Evolutionary conservation across 2,329 filamentous ascomycete genomes (phyloP).

Genomic region (Cercospora sp.): DNA sequence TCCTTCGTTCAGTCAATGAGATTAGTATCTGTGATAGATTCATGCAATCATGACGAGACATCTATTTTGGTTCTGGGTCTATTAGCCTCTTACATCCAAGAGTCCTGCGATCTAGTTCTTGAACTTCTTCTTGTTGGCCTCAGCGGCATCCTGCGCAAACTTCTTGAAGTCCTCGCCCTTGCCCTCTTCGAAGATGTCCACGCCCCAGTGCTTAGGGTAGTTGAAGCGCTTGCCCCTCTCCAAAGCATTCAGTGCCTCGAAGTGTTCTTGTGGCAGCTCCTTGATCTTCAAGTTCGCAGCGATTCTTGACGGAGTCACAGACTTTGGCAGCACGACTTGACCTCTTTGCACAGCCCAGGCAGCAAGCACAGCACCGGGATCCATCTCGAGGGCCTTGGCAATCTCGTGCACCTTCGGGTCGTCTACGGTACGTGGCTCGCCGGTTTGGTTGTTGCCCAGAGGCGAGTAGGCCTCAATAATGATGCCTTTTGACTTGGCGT

Average conservation of each 20-base stretch:
- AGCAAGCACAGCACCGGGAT: constrained; percentile 24
- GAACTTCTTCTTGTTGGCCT: constrained; percentile 43
- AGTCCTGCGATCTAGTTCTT: constrained; percentile 17
- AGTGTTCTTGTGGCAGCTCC: constrained; percentile 40
- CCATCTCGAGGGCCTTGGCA: constrained; percentile 18
- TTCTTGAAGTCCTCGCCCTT: constrained; percentile 42
- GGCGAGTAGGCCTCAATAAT: constrained; percentile 28
- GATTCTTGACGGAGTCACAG: constrained; percentile 30
- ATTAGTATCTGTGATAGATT: neutral
- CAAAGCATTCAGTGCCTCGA: constrained; percentile 42
- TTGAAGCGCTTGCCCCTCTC: constrained; percentile 50
- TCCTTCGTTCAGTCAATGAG: too few relatives aligned
- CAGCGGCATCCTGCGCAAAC: constrained; percentile 38
- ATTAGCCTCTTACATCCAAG: neutral
- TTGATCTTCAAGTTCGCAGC: constrained; percentile 29
- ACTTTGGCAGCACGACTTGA: constrained; percentile 28
- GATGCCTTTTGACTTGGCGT: constrained; percentile 28
- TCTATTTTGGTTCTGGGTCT: neutral
- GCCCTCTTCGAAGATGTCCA: constrained; percentile 49
- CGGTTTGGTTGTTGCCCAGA: constrained; percentile 42
- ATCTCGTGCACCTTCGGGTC: constrained; percentile 26
- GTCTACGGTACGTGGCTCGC: constrained; percentile 25
- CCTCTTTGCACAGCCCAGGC: constrained; percentile 24
- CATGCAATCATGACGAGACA: neutral
- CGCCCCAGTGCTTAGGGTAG: constrained; percentile 46